Conservation (phyloP, 306 rosid species). For the Hippophae gyantsensis region DNA sequence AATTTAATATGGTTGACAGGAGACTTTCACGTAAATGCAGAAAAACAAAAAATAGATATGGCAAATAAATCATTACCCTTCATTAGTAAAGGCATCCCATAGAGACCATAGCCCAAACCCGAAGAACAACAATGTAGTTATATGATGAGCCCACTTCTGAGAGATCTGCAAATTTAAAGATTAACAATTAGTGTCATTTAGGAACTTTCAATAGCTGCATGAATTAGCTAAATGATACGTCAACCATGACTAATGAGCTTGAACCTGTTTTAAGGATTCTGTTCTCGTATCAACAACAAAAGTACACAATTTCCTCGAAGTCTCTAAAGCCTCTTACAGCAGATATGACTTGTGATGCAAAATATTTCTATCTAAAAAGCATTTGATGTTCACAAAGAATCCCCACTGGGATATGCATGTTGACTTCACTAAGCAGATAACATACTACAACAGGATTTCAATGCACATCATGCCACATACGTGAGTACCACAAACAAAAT, state of each 20-base stretch:
- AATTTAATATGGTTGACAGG: conserved; percentile 1
- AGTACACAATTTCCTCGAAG: no score
- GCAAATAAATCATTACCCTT: conserved; percentile 36
- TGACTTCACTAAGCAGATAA: no score
- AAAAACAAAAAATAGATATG: conserved; percentile 10
- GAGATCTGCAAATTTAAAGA: conserved; percentile 51
- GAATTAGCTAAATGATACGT: neutral
- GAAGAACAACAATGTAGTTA: conserved; percentile 76
- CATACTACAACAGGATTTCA: no score
- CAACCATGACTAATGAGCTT: neutral
- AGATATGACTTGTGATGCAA: no score
- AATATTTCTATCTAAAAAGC: no score
- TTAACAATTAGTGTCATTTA: conserved; percentile 6
- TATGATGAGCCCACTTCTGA: conserved; percentile 71
- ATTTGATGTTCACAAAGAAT: no score
- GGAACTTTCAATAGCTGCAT: conserved; percentile 7
- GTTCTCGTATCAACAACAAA: no score
- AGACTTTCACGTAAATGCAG: conserved; percentile 1
- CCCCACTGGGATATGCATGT: no score
- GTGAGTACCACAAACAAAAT: no score
- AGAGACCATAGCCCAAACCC: conserved; percentile 84
- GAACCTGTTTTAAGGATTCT: neutral
- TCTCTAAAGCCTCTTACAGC: no score
- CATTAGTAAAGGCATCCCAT: conserved; percentile 66
- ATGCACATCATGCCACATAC: no score